Evolutionary conservation across 2,329 filamentous ascomycete genomes (phyloP).

Genomic region (Aspergillus fijiensis): DNA sequence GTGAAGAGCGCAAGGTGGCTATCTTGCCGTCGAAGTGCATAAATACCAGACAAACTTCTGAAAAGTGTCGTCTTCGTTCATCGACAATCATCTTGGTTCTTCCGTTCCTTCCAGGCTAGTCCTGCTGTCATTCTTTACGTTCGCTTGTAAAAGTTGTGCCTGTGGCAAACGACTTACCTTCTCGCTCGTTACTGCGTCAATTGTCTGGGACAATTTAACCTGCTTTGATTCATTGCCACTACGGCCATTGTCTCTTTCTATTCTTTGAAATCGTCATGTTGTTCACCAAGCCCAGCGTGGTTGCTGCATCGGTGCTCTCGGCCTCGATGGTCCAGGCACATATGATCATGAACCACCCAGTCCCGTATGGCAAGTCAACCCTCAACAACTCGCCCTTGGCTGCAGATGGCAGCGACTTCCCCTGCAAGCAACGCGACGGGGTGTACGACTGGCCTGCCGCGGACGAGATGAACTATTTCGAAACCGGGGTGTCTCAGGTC

Average conservation of each 20-base stretch:
- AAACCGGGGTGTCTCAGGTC: slow-evolving; percentile 60
- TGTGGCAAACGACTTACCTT: too few relatives aligned
- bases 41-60: background rate
- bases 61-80: background rate
- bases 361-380: slow-evolving; percentile 56
- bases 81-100: background rate
- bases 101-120: background rate
- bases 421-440: slow-evolving; percentile 69
- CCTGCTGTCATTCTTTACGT: background rate
- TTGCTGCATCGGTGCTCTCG: slow-evolving; percentile 50
- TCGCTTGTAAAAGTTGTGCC: too few relatives aligned
- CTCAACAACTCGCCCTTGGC: slow-evolving; percentile 66
- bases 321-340: slow-evolving; percentile 67
- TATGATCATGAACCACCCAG: slow-evolving; percentile 69
- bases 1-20: too few relatives aligned
- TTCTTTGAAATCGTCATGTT: slow-evolving; percentile 27
- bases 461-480: slow-evolving; percentile 57
- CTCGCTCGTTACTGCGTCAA: background rate
- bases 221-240: too few relatives aligned
- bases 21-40: background rate
- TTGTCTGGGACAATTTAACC: background rate
- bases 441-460: slow-evolving; percentile 31
- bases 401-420: slow-evolving; percentile 66
- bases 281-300: slow-evolving; percentile 25
- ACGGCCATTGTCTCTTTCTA: too few relatives aligned